Base-by-base conservation (phyloP, 1,139 yeast genomes). In the Kodamaea sp. region DNA sequence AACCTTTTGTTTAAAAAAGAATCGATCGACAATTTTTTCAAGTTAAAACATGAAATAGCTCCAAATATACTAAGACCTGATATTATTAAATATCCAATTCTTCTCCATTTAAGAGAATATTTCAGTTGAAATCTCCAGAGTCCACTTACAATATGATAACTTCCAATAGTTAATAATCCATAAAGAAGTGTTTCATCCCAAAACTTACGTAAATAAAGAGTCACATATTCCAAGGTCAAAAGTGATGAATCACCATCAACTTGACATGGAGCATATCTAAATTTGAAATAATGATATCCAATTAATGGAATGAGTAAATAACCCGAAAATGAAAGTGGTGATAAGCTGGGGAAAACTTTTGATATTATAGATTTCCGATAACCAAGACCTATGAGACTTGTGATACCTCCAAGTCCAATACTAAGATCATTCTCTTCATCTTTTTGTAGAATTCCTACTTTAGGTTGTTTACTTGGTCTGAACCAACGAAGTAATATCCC, bases 181-280 rank as follows among this genome's bases (percentile, higher is more conserved):
- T 45, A 36, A 12, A 68, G 38, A 6, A 52, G 48, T 3, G 43
- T 27, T 29, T 44, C 44, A 41, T 68, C 67, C 23, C 57, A 24
- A 9, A 31, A 24, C 8, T 54, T 56, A 7, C 61, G 62, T 32
- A 49, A 46, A 8, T 72, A 63, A 52, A 71, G 74, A 2, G 78
- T 52, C 8, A 84, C 65, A 51, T 70, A 84, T 15, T 75, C 74
- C 35, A 85, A 60, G 28, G 67, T 70, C 24, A 85, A 59, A 42
- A 78, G 62, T 1, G 84, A 71, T 7, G 83, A 74, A 55, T 84
- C 94, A 1, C 88, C 92, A 42, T 82, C 84, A 1, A 76, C 65
- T 2, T 50, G 20, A 22, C 63, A 39, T 0, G 94, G 90, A 0
- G 66, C 63, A 9, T 67, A 40, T 35, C 89, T 61, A 46, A 75